Evolutionary conservation across 148 eudicot genomes (phyloP).

Genomic region (Bassia scoparia): DNA sequence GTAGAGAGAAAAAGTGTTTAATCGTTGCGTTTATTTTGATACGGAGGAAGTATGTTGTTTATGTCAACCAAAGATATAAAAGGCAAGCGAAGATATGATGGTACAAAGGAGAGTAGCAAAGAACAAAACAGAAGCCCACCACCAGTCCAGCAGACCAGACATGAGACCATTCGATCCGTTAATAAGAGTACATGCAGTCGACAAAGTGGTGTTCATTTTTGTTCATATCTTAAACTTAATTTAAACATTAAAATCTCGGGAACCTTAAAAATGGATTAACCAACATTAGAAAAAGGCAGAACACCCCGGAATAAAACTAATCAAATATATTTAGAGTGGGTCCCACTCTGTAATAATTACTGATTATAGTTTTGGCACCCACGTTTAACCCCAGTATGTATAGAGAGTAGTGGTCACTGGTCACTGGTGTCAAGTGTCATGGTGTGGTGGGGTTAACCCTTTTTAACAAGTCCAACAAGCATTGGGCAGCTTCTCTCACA

Average conservation of each 20-base stretch:
- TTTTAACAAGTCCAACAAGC: background rate
- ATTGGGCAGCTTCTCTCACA: slow-evolving; percentile 18
- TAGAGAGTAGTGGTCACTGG: no score
- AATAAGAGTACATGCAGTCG: no score
- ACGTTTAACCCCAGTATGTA: slow-evolving; percentile 10
- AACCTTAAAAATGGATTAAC: background rate
- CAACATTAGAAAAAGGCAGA: background rate
- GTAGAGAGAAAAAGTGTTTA: no score
- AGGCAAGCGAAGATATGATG: no score
- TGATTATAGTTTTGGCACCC: slow-evolving; percentile 29
- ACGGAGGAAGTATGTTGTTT: no score
- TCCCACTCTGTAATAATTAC: slow-evolving; percentile 27
- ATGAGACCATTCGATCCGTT: no score
- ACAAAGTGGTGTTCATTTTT: slow-evolving; percentile 21
- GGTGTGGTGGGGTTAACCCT: slow-evolving; percentile 6
- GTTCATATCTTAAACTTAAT: slow-evolving; percentile 17
- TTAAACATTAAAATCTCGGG: no score
- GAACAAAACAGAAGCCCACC: slow-evolving; percentile 6
- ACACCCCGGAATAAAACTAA: no score
- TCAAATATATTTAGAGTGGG: no score
- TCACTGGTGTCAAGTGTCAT: no score
- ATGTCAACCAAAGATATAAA: no score
- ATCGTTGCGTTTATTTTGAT: no score
- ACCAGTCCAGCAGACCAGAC: slow-evolving; percentile 8
- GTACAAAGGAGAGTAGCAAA: slow-evolving; percentile 14